These are phyloP conservation scores for Polysphondylium violaceum DNA, from an alignment of 78 protist genomes.

Conservation along the genomic window DNA sequence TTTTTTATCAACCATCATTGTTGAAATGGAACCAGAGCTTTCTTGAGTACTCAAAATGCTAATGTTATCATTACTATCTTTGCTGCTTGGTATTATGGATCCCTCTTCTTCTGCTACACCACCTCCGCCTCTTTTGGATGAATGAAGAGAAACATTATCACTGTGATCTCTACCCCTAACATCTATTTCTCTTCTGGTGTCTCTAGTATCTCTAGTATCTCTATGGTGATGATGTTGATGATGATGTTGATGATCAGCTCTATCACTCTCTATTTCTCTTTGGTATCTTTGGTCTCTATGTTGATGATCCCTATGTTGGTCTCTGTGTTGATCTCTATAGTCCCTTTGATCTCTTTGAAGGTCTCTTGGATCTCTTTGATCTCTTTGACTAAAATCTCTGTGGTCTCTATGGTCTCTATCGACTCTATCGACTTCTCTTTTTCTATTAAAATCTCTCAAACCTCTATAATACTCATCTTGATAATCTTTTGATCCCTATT, in stretches of 20 bases:
- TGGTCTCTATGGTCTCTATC: background rate
- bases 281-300: background rate
- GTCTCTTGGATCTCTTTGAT: background rate
- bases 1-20: background rate
- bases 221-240: background rate
- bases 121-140: background rate
- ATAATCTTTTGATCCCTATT: background rate
- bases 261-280: background rate
- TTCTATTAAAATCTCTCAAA: background rate
- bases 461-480: background rate
- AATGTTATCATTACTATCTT: background rate
- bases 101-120: background rate
- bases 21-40: too few relatives aligned
- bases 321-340: background rate
- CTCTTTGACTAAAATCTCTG: background rate
- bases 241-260: background rate
- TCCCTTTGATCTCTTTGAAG: background rate
- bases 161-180: background rate
- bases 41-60: too few relatives aligned
- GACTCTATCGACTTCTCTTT: background rate
- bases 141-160: background rate
- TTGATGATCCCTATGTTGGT: background rate
- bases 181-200: background rate
- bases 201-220: background rate
- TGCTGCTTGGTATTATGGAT: background rate